These are phyloP conservation scores for Aspergillus pseudonomiae DNA, from an alignment of 2,329 filamentous ascomycete genomes.

Conservation along the genomic window DNA sequence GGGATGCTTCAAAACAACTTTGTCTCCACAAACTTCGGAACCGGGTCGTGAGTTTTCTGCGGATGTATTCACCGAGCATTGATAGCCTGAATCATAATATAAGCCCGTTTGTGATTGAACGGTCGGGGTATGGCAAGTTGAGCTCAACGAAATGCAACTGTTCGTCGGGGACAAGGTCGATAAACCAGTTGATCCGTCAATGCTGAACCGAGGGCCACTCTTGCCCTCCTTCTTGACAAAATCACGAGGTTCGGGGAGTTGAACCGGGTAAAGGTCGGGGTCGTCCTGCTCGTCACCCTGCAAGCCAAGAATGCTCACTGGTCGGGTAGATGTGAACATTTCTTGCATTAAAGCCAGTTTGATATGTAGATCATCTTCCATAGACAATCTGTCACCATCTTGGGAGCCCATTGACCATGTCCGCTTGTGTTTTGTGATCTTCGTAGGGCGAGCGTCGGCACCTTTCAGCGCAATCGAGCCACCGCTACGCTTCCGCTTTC, in stretches of 20 bases:
- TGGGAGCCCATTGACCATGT: constrained; percentile 92
- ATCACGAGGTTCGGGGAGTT: constrained; percentile 37
- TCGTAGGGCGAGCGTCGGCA: constrained; percentile 68
- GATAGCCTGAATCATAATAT: constrained; percentile 26
- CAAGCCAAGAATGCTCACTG: constrained; percentile 46
- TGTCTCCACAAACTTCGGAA: constrained; percentile 26
- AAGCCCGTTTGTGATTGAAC: constrained; percentile 15
- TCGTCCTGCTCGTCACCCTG: constrained; percentile 50
- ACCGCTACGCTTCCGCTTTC: constrained; percentile 64
- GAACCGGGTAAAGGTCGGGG: constrained; percentile 48
- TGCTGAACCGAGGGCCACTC: constrained; percentile 37
- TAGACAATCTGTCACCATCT: constrained; percentile 42
- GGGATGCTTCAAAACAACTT: constrained; percentile 27
- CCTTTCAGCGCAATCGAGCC: constrained; percentile 50
- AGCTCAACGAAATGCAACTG: constrained; percentile 44
- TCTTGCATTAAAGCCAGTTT: constrained; percentile 49
- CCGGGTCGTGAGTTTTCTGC: constrained; percentile 27
- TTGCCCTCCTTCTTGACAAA: constrained; percentile 33
- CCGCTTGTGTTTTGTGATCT: constrained; percentile 85
- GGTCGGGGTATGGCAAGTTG: constrained; percentile 32
- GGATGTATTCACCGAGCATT: constrained; percentile 26
- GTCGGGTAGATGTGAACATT: constrained; percentile 50
- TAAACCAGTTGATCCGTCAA: constrained; percentile 34
- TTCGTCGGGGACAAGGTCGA: constrained; percentile 43
- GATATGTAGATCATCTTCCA: constrained; percentile 50